Evolutionary conservation across 768 basidiomycete genomes (phyloP), one percentile per base, ranked within the genome.

Genomic region (Myochromella boudieri): DNA sequence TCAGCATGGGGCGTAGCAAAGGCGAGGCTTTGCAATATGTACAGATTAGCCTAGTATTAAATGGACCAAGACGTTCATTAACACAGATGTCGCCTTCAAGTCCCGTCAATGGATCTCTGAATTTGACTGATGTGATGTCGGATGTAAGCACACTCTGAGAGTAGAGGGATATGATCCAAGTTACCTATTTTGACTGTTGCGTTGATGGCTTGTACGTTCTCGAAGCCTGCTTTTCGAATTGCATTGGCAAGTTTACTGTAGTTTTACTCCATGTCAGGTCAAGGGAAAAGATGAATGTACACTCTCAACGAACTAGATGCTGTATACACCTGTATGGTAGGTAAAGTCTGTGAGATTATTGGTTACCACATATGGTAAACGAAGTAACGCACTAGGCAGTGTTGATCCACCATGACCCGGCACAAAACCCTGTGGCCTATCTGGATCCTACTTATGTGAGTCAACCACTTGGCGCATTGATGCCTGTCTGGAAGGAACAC

Each of bases 61-160:
- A 80, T 82, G 27, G 67, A 48, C 2, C 73, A 44, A 1, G 84
- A 78, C 22, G 82, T 17, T 12, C 75, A 56, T 88, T 87, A 46
- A 82, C 68, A 55, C 82, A 83, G 53, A 87, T 63, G 51, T 85
- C 84, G 48, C 78, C 73, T 1, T 68, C 45, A 17, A 80, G 48
- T 12, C 60, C 58, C 0, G 72, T 74, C 2, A 7, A n/a, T 1
- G 62, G 67, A 51, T 82, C 77, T n/a, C 37, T 55, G 50, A 78
- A 77, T 53, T 76, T 79, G 24, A 84, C 82, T 84, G 53, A 7
- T 29, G 18, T n/a, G 33, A n/a, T n/a, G n/a, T n/a, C n/a, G n/a
- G n/a, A n/a, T n/a, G n/a, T n/a, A n/a, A n/a, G n/a, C n/a, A n/a
- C n/a, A n/a, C 39, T 27, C 1, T n/a, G 18, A 22, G n/a, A n/a